A percentile compares a stretch with the other conserved stretches of the same genome.
Evolutionary conservation across 2,329 filamentous ascomycete genomes (phyloP).

Genomic region (Hymenotorrendiella dingleyae): DNA sequence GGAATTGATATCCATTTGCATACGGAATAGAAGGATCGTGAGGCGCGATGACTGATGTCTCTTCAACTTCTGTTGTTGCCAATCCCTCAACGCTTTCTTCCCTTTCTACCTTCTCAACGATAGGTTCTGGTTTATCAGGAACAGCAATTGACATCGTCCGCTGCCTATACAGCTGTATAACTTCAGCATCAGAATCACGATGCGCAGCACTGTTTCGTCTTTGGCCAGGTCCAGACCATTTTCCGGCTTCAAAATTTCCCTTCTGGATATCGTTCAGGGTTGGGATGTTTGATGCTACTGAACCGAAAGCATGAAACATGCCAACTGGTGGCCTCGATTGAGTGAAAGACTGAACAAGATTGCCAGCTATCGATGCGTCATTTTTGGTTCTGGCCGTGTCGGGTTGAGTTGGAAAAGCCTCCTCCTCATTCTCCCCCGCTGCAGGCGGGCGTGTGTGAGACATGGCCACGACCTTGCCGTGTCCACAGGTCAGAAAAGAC

Average conservation of each 20-base stretch:
- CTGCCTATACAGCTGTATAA: conserved; percentile 9
- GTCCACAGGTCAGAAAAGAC: no score
- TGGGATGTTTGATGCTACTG: conserved; percentile 17
- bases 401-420: background rate
- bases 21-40: conserved; percentile 18
- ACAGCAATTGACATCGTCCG: conserved; percentile 9
- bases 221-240: conserved; percentile 19
- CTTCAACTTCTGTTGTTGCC: conserved; percentile 6
- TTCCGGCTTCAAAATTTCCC: conserved; percentile 16
- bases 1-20: conserved; percentile 21
- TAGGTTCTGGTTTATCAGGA: background rate
- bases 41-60: conserved; percentile 6
- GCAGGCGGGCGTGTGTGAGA: no score
- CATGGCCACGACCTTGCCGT: no score
- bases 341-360: conserved; percentile 12
- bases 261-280: conserved; percentile 18
- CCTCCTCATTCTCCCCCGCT: background rate
- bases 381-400: conserved; percentile 9
- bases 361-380: background rate
- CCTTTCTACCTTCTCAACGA: conserved; percentile 9
- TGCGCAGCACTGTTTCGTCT: conserved; percentile 17
- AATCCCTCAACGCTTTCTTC: background rate
- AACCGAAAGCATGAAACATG: conserved; percentile 21
- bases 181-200: conserved; percentile 12
- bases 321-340: conserved; percentile 18